Conservation (phyloP, 345 rosid species). For the Acer yangbiense region DNA sequence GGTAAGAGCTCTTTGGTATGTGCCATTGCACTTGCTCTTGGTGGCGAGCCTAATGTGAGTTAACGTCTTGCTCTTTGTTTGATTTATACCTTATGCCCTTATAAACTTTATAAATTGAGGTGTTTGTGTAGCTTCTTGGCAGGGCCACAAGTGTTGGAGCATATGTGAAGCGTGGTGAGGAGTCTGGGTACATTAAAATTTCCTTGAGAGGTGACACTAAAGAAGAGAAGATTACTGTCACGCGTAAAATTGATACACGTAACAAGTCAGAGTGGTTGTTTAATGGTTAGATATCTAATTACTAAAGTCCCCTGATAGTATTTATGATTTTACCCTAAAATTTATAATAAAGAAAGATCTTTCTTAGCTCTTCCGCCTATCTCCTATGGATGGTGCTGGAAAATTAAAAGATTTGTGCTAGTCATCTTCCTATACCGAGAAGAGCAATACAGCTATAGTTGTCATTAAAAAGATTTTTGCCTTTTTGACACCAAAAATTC, state of each 20-base stretch:
- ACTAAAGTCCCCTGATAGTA: constrained; percentile 7
- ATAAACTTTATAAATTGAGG: background rate
- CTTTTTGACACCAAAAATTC: background rate
- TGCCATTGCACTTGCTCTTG: constrained; percentile 93
- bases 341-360: background rate
- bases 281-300: constrained; percentile 51
- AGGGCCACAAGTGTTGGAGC: constrained; percentile 87
- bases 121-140: constrained; percentile 72
- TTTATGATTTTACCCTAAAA: constrained; percentile 7
- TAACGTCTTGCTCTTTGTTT: constrained; percentile 11
- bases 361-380: background rate
- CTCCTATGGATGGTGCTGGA: background rate
- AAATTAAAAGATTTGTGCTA: background rate
- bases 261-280: constrained; percentile 94
- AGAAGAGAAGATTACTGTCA: constrained; percentile 54
- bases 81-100: constrained; percentile 8
- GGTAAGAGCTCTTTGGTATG: constrained; percentile 98
- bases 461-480: background rate
- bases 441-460: background rate
- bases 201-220: constrained; percentile 63
- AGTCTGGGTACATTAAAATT: constrained; percentile 70
- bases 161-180: constrained; percentile 92
- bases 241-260: constrained; percentile 72
- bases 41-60: constrained; percentile 91
- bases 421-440: background rate